phyloP scores from a whole-genome alignment of 164 flowering plant species.

The Vitis riparia region DNA sequence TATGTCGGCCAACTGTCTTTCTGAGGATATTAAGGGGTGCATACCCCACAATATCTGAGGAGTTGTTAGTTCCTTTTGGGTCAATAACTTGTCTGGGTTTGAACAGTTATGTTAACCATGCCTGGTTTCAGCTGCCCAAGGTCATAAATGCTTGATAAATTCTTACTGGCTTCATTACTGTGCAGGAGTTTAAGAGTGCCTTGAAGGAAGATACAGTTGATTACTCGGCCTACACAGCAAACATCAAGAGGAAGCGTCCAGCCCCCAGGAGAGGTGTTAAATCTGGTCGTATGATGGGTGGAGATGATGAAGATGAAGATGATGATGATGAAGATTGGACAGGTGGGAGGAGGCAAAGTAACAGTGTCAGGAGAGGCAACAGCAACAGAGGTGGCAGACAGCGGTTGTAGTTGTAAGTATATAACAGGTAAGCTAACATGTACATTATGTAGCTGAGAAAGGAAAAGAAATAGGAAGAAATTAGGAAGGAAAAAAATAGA shows the following conservation, averaged over 20 bases:
- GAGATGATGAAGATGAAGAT: conserved; percentile 48
- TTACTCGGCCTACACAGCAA: conserved; percentile 71
- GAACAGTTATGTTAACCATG: background rate
- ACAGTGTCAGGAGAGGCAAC: conserved; percentile 41
- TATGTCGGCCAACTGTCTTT: no score
- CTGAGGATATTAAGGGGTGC: no score
- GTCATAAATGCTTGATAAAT: background rate
- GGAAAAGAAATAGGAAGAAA: conserved; percentile 14
- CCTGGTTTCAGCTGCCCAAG: background rate
- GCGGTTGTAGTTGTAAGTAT: conserved; percentile 37
- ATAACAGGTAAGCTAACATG: conserved; percentile 44
- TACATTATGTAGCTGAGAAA: conserved; percentile 35
- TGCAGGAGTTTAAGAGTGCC: conserved; percentile 80
- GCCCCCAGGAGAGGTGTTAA: conserved; percentile 56
- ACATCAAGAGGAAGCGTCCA: conserved; percentile 75
- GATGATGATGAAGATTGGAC: conserved; percentile 49
- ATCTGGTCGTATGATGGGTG: conserved; percentile 29
- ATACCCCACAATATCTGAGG: no score
- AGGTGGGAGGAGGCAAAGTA: conserved; percentile 37
- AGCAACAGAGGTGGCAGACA: conserved; percentile 42
- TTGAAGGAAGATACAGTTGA: conserved; percentile 89
- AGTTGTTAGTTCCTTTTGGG: no score
- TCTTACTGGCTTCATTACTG: background rate
- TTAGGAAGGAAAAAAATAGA: conserved; percentile 8
- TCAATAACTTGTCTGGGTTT: no score